Conservation (phyloP, 2,329 filamentous ascomycete genomes). For the Arthrocladium fulminans region DNA sequence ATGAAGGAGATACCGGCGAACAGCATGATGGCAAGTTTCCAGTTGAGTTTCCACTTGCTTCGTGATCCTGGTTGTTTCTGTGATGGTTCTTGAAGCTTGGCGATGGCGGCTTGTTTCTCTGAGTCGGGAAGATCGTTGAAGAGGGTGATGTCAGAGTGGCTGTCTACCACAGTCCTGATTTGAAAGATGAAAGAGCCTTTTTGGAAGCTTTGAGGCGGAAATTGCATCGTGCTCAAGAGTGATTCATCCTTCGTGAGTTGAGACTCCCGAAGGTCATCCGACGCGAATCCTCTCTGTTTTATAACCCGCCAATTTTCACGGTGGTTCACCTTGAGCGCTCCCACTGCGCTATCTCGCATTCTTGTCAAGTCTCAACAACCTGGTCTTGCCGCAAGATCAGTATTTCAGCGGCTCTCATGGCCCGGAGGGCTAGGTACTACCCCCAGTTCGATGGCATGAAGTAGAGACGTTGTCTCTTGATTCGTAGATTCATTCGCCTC, state of each 20-base stretch:
- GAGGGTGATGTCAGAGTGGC: slow-evolving; percentile 9
- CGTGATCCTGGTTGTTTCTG: slow-evolving; percentile 4
- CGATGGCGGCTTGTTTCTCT: slow-evolving; percentile 11
- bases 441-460: no score
- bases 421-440: no score
- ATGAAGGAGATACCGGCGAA: slow-evolving; percentile 19
- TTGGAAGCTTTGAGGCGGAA: background rate
- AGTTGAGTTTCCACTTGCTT: slow-evolving; percentile 7
- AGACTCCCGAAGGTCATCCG: no score
- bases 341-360: no score
- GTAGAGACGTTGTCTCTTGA: no score
- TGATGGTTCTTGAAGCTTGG: slow-evolving; percentile 12
- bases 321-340: no score
- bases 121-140: slow-evolving; percentile 13
- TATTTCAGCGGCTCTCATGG: no score
- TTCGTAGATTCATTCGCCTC: no score
- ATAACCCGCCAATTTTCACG: no score
- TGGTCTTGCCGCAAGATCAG: no score
- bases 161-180: background rate
- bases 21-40: slow-evolving; percentile 13
- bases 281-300: no score
- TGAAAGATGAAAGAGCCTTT: background rate
- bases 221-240: background rate
- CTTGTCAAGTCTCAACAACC: no score
- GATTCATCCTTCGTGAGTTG: background rate